Base-by-base conservation (phyloP, 257 asterid species). In the Avicennia marina region DNA sequence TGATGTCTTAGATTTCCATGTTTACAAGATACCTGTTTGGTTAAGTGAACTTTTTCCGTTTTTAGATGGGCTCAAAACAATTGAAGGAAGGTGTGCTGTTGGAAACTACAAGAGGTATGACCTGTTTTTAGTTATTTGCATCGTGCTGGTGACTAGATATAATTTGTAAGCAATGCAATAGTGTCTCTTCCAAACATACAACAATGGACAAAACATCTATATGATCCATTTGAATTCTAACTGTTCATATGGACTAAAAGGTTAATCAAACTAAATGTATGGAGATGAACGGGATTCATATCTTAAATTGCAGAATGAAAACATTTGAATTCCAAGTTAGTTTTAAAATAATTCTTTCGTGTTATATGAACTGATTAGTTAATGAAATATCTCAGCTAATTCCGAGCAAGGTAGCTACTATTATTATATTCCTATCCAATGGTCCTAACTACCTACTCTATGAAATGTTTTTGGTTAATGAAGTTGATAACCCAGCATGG, bases 51-150 rank as follows among this genome's bases (percentile, higher is more conserved):
- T 41, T 34, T 47, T 67, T 32, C 47, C 39, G 38, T 34, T 21
- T 54, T 39, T 62, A 90, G 98, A 78, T 60, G 94, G 94, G 66
- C 25, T 46, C n/a, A 90, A 90, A 77, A 85, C 79, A 4, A 46
- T 85, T 61, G 98, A 90, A 82, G 98, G 96, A 71, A 85, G 98
- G 78, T 90, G 95, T 66, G 94, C 86, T 51, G 72, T 65, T 62
- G 94, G 93, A 40, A 61, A 78, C 43, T 85, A 78, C 69, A 81
- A 66, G 49, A 70, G 82, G 98, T 90, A 77, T 34, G 63, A 0
- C 32, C 6, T 11, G 13, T 7, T 29, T 36, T 11, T 36, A 5
- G 12, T 2, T 36, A 36, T 36, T 36, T 3, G 6, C 41, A 36
- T 12, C 13, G 2, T 5, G 41, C 13, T 11, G 13, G 12, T 5